These are phyloP conservation scores for Earliella scabrosa DNA, from an alignment of 1,284 basidiomycete species.

Conservation along the genomic window DNA sequence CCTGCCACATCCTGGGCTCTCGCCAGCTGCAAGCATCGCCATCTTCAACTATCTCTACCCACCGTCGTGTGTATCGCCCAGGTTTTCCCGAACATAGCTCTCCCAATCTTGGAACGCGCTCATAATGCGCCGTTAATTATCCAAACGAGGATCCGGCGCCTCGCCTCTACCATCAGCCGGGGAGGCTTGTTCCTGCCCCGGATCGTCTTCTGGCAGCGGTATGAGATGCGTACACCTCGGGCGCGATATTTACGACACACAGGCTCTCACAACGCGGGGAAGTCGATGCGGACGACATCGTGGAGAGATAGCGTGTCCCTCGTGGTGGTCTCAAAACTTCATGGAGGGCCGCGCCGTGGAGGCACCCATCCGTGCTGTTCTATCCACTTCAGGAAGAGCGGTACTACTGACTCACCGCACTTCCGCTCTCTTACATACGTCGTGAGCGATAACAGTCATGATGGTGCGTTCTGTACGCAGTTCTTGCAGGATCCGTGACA, in stretches of 20 bases:
- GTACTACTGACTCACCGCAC: too few relatives aligned
- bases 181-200: conserved; percentile 9
- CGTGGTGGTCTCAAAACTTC: background rate
- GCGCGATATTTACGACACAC: background rate
- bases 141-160: background rate
- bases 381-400: too few relatives aligned
- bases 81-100: conserved; percentile 3
- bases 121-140: background rate
- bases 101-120: background rate
- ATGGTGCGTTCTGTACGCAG: background rate
- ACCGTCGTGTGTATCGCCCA: background rate
- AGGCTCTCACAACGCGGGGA: background rate
- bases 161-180: background rate
- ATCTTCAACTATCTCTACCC: background rate
- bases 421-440: conserved; percentile 4
- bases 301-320: background rate
- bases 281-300: background rate
- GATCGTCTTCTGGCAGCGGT: conserved; percentile 1
- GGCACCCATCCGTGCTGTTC: background rate
- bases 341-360: background rate
- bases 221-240: background rate
- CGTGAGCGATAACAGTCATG: background rate
- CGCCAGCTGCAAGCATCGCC: too few relatives aligned
- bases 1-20: background rate
- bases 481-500: conserved; percentile 1